These are phyloP conservation scores for Fusarium tricinctum DNA, from an alignment of 2,329 filamentous ascomycete species.

Conservation along the genomic window DNA sequence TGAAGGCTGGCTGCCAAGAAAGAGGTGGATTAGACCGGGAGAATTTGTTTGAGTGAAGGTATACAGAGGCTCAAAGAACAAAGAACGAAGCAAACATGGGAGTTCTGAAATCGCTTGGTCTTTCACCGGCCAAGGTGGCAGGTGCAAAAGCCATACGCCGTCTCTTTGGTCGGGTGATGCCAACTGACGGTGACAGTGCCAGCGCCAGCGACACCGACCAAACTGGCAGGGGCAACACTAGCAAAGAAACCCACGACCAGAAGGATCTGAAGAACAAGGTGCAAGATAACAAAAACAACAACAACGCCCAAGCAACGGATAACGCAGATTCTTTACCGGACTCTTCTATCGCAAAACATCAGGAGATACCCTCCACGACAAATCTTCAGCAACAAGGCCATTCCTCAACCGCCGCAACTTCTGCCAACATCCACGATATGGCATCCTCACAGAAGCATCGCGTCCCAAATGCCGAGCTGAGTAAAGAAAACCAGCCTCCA, in stretches of 20 bases:
- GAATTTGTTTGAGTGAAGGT: slow-evolving; percentile 5
- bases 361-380: background rate
- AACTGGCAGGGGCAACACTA: slow-evolving; percentile 28
- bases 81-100: slow-evolving; percentile 39
- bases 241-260: slow-evolving; percentile 21
- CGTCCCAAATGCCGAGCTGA: slow-evolving; percentile 6
- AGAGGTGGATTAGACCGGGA: slow-evolving; percentile 2
- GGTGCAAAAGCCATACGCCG: slow-evolving; percentile 50
- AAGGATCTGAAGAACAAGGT: slow-evolving; percentile 14
- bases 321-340: slow-evolving; percentile 5
- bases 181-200: slow-evolving; percentile 42
- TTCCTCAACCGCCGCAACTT: slow-evolving; percentile 8
- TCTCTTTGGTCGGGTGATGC: slow-evolving; percentile 50
- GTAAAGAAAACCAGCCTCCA: slow-evolving; percentile 53
- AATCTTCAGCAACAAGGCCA: slow-evolving; percentile 6
- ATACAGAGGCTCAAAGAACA: slow-evolving; percentile 4
- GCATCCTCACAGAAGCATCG: slow-evolving; percentile 21
- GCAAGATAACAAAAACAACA: slow-evolving; percentile 10
- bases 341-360: background rate
- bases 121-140: slow-evolving; percentile 52
- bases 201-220: slow-evolving; percentile 36
- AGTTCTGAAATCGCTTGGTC: slow-evolving; percentile 50
- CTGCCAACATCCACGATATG: slow-evolving; percentile 39
- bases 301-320: slow-evolving; percentile 10
- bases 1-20: slow-evolving; percentile 1